Base-by-base conservation (phyloP, 495 filamentous ascomycete species). In the Hypoxylon lenormandii region DNA sequence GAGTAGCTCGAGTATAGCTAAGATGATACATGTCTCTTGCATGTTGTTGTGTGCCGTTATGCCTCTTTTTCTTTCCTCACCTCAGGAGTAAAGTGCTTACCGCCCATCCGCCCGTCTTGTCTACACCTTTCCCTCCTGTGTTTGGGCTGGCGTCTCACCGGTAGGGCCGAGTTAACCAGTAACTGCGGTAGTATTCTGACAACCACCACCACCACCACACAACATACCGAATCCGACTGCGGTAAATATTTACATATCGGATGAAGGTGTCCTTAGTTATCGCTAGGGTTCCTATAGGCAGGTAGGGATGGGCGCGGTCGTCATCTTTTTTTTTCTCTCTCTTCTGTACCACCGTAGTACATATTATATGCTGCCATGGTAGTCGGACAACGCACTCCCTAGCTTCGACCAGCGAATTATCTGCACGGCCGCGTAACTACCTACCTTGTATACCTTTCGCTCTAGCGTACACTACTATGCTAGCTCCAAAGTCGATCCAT, bases 141-240 rank as follows among this genome's bases (percentile, higher is more conserved):
- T 38, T 26, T 62, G 65, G 58, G 50, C 36, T 57, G 51, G 47
- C 54, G 60, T 70, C 64, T 58, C 55, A 65, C 66, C 37, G 66
- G 66, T 61, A 70, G 40, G 56, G 61, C 57, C 61, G 67, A 70
- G 33, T 16, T 51, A 70, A 62, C 61, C 61, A 50, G 48, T 16
- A 36, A 37, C 10, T 58, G 40, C 36, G 7, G 52, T 57, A 43
- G 30, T 33, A 33, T 33, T 56, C 40, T 57, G 60, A 70, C 64
- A 45, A 45, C 30, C 48, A 54, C 54, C 37, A 55, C 54, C 37
- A 55, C 30, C 30, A 33, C 30, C 30, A 33, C 30, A 58, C 66
- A 48, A 43, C 53, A 56, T 36, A 70, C 66, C 66, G 52, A 64
- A 49, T 23, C 66, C 60, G 46, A 64, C 55, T 60, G 21, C 50